These are phyloP conservation scores for Salicornia ramosissima DNA, from an alignment of 148 eudicot genomes.

Conservation along the genomic window DNA sequence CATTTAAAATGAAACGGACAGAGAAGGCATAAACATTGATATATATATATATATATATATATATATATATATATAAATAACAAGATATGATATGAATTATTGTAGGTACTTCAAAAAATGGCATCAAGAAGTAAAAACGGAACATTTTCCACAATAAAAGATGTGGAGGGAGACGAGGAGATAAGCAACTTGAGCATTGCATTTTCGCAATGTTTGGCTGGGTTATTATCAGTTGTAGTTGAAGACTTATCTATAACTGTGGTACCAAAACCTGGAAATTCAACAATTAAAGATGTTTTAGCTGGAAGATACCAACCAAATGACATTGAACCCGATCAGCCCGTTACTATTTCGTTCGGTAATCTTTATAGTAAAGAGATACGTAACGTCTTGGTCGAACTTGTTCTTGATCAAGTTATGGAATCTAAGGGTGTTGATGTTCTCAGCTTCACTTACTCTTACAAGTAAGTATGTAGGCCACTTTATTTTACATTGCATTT, in stretches of 20 bases:
- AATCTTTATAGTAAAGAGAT: slow-evolving; percentile 1
- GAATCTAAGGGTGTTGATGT: background rate
- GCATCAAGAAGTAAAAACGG: background rate
- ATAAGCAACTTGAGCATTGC: slow-evolving; percentile 1
- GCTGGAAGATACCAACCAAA: slow-evolving; percentile 1
- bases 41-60: too few relatives aligned
- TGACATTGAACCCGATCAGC: background rate
- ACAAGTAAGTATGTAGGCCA: background rate
- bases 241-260: slow-evolving; percentile 5
- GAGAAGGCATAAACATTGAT: too few relatives aligned
- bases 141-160: background rate
- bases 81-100: too few relatives aligned
- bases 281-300: background rate
- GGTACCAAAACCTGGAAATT: background rate
- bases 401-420: slow-evolving; percentile 1
- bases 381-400: slow-evolving; percentile 1
- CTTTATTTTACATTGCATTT: background rate
- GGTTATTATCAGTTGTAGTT: slow-evolving; percentile 13
- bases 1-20: too few relatives aligned
- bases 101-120: background rate
- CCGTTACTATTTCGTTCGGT: slow-evolving; percentile 6
- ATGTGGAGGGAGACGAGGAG: background rate
- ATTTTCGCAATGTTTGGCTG: slow-evolving; percentile 13
- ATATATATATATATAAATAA: too few relatives aligned
- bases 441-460: slow-evolving; percentile 1